Evolutionary conservation across 352 stramenopile genomes (phyloP), one percentile per base, ranked within the genome.

Genomic region (Phytopythium aichiense): DNA sequence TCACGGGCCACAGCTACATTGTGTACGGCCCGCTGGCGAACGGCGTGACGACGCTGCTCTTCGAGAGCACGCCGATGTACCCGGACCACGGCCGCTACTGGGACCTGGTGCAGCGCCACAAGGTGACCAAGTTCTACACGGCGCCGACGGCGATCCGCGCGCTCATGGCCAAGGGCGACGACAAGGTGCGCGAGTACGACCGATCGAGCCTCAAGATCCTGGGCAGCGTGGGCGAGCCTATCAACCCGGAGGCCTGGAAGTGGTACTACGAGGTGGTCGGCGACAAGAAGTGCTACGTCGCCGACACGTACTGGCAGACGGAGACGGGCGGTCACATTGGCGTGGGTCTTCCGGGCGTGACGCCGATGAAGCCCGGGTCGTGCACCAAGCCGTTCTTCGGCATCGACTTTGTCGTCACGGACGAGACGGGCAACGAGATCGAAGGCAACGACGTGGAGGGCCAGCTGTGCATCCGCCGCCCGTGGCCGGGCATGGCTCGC

Each of bases 241-340:
- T 99, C 79, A 99, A 99, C 77, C 96, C 96, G 1, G 96, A 98
- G 72, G 76, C 73, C 28, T 98, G 94, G 95, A 80, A 84, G 25
- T 98, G 96, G 96, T 98, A 98, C 73, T 97, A 94, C 73, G 81
- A 97, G 65, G 76, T 96, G 40, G 84, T 98, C 37, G 68, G 83
- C 64, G 72, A 91, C 61, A 73, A 76, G 67, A 79, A 89, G 62
- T 98, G 92, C 76, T 89, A 92, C 63, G 88, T 99, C 38, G 88
- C 97, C 18, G 95, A 98, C 72, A 98, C 94, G 33, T 98, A 97
- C 76, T 99, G 94, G 95, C 95, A 98, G 77, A 98, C 95, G 46
- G 43, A 33, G 33, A 35, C 31, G 33, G 42, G 56, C n/a, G 56
- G 23, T 9, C 35, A 49, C 38, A 42, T 61, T 98, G 87, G 98